Conservation (phyloP, 2,329 filamentous ascomycete species). For the Xylaria sp. region DNA sequence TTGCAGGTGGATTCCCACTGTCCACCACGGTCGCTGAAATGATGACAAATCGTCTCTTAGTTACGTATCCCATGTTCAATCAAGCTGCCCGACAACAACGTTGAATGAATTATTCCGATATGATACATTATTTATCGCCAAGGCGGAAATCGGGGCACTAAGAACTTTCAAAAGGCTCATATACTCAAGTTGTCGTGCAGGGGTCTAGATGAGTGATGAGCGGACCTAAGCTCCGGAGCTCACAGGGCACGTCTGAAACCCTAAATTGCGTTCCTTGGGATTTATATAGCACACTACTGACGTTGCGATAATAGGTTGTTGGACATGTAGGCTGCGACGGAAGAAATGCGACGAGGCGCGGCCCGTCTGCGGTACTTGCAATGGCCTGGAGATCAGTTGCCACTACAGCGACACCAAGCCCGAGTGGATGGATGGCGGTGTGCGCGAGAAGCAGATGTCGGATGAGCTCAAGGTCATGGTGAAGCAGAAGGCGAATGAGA, state of each 20-base stretch:
- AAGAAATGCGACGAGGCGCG: conserved; percentile 57
- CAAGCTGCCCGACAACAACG: neutral
- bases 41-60: conserved; percentile 21
- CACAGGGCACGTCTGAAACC: conserved; percentile 30
- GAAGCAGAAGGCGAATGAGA: conserved; percentile 62
- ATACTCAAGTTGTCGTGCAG: conserved; percentile 1
- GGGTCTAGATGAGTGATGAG: conserved; percentile 30
- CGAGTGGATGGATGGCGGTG: conserved; percentile 53
- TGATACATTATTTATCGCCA: neutral
- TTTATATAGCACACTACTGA: conserved; percentile 20
- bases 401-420: conserved; percentile 51
- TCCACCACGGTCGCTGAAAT: neutral
- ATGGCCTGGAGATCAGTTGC: conserved; percentile 53
- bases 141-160: neutral
- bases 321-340: conserved; percentile 56
- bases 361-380: conserved; percentile 53
- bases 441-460: conserved; percentile 52
- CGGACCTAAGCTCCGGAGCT: conserved; percentile 36
- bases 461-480: conserved; percentile 63
- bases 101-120: neutral
- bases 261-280: neutral
- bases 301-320: conserved; percentile 45
- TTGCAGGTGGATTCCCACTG: conserved; percentile 1
- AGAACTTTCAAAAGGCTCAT: neutral
- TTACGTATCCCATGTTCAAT: neutral